Conservation (phyloP, 2,329 filamentous ascomycete genomes). For the Colletotrichum zoysiae region DNA sequence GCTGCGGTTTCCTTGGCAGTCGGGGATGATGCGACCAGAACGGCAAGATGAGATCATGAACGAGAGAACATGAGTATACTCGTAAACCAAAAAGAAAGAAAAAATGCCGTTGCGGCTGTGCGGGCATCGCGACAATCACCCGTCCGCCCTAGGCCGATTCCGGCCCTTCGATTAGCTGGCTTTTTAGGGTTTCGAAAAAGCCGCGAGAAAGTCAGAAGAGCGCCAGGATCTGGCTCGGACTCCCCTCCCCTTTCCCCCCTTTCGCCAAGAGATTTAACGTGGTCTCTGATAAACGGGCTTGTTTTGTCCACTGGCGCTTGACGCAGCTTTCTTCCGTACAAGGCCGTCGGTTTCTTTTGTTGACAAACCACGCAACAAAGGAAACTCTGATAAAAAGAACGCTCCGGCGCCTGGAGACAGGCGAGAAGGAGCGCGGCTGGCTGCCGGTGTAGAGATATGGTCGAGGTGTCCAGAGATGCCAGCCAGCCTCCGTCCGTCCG, state of each 20-base stretch:
- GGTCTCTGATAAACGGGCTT: slow-evolving; percentile 6
- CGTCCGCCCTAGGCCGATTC: slow-evolving; percentile 6
- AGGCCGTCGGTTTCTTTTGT: not conserved
- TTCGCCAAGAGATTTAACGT: slow-evolving; percentile 37
- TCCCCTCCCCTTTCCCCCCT: not conserved
- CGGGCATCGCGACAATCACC: slow-evolving; percentile 22
- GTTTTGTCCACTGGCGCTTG: slow-evolving; percentile 6
- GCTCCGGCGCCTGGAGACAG: too few species aligned
- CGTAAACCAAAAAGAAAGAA: too few species aligned
- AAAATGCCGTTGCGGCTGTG: slow-evolving; percentile 1
- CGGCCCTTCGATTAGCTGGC: slow-evolving; percentile 1
- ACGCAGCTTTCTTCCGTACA: not conserved
- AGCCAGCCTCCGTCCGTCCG: too few species aligned
- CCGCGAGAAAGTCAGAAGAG: not conserved
- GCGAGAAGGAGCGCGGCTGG: not conserved
- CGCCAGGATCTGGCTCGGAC: slow-evolving; percentile 35
- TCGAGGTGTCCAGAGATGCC: not conserved
- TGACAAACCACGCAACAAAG: not conserved
- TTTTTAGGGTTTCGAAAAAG: slow-evolving; percentile 11
- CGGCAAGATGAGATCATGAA: slow-evolving; percentile 1
- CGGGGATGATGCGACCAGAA: not conserved
- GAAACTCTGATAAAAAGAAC: not conserved
- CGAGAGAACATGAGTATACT: not conserved
- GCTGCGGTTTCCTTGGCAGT: slow-evolving; percentile 27
- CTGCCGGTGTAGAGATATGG: not conserved